These are phyloP conservation scores for Pyrrhoderma noxium DNA, from an alignment of 1,284 basidiomycete species.

Conservation along the genomic window DNA sequence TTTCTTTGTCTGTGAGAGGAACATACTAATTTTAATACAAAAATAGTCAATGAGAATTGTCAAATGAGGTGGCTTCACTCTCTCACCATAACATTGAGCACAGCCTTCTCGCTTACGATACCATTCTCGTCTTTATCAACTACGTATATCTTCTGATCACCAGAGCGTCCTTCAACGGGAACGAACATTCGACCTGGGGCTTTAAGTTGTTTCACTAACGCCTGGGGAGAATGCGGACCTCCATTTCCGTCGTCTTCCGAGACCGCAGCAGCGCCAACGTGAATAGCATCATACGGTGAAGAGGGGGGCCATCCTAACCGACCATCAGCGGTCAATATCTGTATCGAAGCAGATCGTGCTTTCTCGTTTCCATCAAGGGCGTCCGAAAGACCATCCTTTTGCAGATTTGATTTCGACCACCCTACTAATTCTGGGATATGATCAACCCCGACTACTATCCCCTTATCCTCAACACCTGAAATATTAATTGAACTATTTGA, in stretches of 20 bases:
- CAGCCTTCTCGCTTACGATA: slow-evolving; percentile 52
- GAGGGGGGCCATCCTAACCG: slow-evolving; percentile 46
- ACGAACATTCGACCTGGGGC: slow-evolving; percentile 89
- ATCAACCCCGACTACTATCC: slow-evolving; percentile 85
- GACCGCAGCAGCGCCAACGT: slow-evolving; percentile 86
- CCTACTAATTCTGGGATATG: slow-evolving; percentile 78
- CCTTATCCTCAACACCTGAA: slow-evolving; percentile 29
- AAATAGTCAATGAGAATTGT: not conserved
- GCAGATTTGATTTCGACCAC: slow-evolving; percentile 64
- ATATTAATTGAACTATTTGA: slow-evolving; percentile 23
- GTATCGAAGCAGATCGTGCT: slow-evolving; percentile 30
- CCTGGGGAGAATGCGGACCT: slow-evolving; percentile 55
- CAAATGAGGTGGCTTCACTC: slow-evolving; percentile 16
- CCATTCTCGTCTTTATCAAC: slow-evolving; percentile 79
- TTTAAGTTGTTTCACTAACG: slow-evolving; percentile 77
- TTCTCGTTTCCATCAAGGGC: slow-evolving; percentile 36
- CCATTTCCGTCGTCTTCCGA: no score
- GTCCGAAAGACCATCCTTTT: slow-evolving; percentile 54
- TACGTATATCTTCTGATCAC: slow-evolving; percentile 58
- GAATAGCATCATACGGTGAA: slow-evolving; percentile 84
- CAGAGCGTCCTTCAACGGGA: slow-evolving; percentile 62
- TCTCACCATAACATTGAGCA: slow-evolving; percentile 82
- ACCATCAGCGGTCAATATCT: slow-evolving; percentile 75
- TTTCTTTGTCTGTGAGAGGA: slow-evolving; percentile 32
- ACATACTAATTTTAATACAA: slow-evolving; percentile 29